A percentile compares a stretch with the other conserved stretches of the same genome.
phyloP scores from a whole-genome alignment of 1,284 basidiomycete species.

The Cryptococcus wingfieldii region DNA sequence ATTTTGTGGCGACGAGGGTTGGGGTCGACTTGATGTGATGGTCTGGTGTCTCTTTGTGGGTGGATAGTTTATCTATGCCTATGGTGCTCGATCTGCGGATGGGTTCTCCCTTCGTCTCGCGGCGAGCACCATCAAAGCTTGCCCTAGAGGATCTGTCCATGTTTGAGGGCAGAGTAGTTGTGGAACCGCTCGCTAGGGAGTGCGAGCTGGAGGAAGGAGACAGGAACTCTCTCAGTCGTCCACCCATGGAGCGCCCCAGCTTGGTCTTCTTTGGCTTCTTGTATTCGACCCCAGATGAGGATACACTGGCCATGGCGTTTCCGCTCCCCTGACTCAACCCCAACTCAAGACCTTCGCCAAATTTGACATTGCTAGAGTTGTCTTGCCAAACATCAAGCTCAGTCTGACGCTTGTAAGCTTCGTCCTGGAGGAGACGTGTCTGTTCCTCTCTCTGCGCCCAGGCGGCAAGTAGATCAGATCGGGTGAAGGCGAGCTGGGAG shows the following conservation, averaged over 20 bases:
- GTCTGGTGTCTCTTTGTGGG: slow-evolving; percentile 6
- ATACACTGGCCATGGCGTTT: slow-evolving; percentile 12
- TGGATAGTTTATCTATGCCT: slow-evolving; percentile 4
- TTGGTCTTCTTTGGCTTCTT: slow-evolving; percentile 36
- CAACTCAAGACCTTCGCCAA: not conserved
- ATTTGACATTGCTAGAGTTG: not conserved
- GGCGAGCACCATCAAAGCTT: slow-evolving; percentile 6
- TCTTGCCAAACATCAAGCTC: slow-evolving; percentile 9
- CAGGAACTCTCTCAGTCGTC: slow-evolving; percentile 36
- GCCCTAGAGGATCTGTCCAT: slow-evolving; percentile 6
- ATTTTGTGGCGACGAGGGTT: not conserved
- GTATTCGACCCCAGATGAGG: slow-evolving; percentile 21
- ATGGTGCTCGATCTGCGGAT: not conserved
- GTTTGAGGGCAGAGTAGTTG: slow-evolving; percentile 8
- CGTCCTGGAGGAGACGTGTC: slow-evolving; percentile 32
- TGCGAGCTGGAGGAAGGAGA: slow-evolving; percentile 24
- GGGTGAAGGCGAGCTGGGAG: slow-evolving; percentile 27
- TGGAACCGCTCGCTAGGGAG: slow-evolving; percentile 6
- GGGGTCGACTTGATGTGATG: not conserved
- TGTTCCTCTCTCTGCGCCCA: slow-evolving; percentile 37
- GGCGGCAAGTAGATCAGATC: slow-evolving; percentile 30
- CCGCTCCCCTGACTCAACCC: not conserved
- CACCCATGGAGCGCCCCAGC: slow-evolving; percentile 35
- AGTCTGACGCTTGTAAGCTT: slow-evolving; percentile 10
- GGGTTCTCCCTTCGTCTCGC: not conserved